Percentiles rank a stretch among this genome's conserved stretches.
phyloP scores from a whole-genome alignment of 116 monocot species.

The Phalaenopsis hybrid region DNA sequence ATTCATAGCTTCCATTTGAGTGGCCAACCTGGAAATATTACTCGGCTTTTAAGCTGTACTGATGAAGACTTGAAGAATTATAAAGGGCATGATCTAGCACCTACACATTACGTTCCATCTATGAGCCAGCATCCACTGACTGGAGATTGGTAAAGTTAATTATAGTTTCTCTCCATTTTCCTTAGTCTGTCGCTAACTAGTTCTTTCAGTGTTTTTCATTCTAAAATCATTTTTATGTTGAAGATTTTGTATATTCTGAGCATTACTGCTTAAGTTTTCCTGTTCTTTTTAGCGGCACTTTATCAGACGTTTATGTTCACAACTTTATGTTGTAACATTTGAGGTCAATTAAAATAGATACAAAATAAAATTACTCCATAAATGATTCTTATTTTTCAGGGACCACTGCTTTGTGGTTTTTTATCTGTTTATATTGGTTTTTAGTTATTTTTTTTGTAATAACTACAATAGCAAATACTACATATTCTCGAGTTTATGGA shows the following conservation, averaged over 20 bases:
- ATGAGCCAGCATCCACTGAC: constrained; percentile 97
- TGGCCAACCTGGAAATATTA: constrained; percentile 92
- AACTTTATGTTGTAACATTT: neutral
- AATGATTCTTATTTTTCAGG: neutral
- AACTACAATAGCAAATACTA: neutral
- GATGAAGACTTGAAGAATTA: constrained; percentile 70
- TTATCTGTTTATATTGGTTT: neutral
- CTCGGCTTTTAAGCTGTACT: constrained; percentile 87
- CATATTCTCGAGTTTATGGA: too few species aligned
- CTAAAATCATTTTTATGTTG: neutral
- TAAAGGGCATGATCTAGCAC: constrained; percentile 90
- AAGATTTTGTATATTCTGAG: neutral
- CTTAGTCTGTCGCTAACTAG: neutral
- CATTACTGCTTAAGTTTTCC: neutral
- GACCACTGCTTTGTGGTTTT: neutral
- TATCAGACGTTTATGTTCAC: neutral
- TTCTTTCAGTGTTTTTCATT: neutral
- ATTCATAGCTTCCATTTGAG: constrained; percentile 75
- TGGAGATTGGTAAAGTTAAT: constrained; percentile 67
- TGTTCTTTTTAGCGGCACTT: neutral
- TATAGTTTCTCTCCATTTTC: neutral
- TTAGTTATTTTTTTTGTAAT: neutral
- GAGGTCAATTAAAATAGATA: neutral
- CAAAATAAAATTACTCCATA: neutral
- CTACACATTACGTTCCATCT: constrained; percentile 96